Percentiles rank a stretch among this genome's conserved stretches.
phyloP scores from a whole-genome alignment of 495 filamentous ascomycete species.

The Emericellopsis terricola region DNA sequence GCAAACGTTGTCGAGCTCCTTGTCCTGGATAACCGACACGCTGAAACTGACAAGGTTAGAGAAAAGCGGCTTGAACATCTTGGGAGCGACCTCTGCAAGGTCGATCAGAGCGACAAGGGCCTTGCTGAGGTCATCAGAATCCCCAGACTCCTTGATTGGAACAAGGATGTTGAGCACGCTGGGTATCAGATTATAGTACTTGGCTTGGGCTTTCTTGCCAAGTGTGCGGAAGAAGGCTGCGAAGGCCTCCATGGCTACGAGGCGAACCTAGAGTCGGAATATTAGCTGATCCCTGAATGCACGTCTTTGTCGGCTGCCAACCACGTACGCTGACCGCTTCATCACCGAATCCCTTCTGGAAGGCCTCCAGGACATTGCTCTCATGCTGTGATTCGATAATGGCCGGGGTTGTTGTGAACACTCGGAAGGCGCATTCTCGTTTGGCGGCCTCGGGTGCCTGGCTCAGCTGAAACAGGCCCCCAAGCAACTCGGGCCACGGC shows the following conservation, averaged over 20 bases:
- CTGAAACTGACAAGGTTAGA: slow-evolving; percentile 80
- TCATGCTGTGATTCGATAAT: slow-evolving; percentile 96
- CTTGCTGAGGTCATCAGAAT: slow-evolving; percentile 77
- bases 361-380: slow-evolving; percentile 64
- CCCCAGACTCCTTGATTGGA: slow-evolving; percentile 74
- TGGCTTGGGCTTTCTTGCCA: slow-evolving; percentile 64
- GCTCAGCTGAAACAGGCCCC: slow-evolving; percentile 71
- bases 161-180: slow-evolving; percentile 84
- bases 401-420: slow-evolving; percentile 86
- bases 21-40: slow-evolving; percentile 84
- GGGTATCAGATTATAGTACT: slow-evolving; percentile 72
- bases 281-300: too few species aligned
- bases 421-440: slow-evolving; percentile 79
- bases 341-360: slow-evolving; percentile 84
- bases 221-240: slow-evolving; percentile 87
- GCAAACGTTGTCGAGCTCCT: slow-evolving; percentile 75
- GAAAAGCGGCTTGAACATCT: slow-evolving; percentile 93
- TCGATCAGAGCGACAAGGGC: slow-evolving; percentile 84
- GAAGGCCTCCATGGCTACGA: slow-evolving; percentile 93
- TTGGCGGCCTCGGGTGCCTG: slow-evolving; percentile 63
- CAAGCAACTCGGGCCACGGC: slow-evolving; percentile 80
- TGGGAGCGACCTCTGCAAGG: slow-evolving; percentile 73
- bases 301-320: too few species aligned
- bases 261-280: slow-evolving; percentile 64
- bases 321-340: too few species aligned